Evolutionary conservation across 495 filamentous ascomycete species (phyloP).

Genomic region (Tuber magnatum): DNA sequence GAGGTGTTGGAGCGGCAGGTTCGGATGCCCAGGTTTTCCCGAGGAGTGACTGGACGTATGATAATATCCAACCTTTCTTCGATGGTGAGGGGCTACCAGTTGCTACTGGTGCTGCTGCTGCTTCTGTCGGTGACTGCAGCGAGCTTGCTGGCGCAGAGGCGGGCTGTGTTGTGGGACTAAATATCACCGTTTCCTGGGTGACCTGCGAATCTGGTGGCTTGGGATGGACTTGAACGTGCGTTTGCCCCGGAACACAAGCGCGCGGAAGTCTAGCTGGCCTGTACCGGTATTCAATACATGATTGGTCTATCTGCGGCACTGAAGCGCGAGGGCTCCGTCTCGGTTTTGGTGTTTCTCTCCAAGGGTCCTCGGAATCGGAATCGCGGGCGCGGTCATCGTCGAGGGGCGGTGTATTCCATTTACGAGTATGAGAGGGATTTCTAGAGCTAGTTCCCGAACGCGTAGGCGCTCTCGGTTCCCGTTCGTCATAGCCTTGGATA

Average conservation of each 20-base stretch:
- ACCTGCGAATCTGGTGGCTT: conserved; percentile 26
- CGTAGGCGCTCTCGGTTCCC: not conserved
- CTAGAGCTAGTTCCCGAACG: not conserved
- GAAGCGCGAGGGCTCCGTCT: conserved; percentile 10
- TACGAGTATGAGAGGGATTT: not conserved
- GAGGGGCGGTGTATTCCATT: not conserved
- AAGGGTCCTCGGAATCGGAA: conserved; percentile 22
- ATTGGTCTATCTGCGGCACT: conserved; percentile 17
- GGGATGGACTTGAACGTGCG: conserved; percentile 14
- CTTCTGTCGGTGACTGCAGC: not conserved
- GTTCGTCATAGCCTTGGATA: not conserved
- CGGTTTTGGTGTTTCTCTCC: conserved; percentile 3
- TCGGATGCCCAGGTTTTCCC: not conserved
- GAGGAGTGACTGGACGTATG: not conserved
- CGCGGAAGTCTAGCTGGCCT: conserved; percentile 22
- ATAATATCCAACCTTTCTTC: not conserved
- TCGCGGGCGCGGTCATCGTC: conserved; percentile 21
- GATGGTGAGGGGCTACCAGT: not conserved
- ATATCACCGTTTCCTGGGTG: not conserved
- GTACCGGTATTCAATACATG: conserved; percentile 30
- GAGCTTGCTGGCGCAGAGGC: not conserved
- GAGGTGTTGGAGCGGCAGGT: not conserved
- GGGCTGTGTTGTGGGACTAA: not conserved
- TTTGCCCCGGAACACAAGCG: conserved; percentile 23
- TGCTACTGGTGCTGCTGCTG: not conserved